Percentiles rank a stretch among this genome's conserved stretches.
These are phyloP conservation scores for Anthostomella pinea DNA, from an alignment of 2,329 filamentous ascomycete species.

Conservation along the genomic window DNA sequence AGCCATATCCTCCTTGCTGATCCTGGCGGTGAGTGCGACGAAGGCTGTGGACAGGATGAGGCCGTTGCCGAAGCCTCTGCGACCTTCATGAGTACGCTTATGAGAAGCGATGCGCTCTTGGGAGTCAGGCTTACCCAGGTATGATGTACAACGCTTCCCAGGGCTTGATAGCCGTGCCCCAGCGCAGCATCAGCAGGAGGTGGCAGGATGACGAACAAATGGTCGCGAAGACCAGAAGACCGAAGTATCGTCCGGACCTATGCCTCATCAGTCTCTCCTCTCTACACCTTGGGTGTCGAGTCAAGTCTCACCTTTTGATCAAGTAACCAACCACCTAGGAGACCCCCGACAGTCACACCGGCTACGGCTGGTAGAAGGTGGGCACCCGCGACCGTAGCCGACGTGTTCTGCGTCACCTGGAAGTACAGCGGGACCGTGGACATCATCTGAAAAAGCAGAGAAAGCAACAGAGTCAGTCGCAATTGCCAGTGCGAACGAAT, in stretches of 20 bases:
- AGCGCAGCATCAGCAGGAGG: constrained; percentile 49
- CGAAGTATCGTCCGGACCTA: constrained; percentile 58
- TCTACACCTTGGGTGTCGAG: too few species aligned
- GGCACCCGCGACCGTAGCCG: constrained; percentile 53
- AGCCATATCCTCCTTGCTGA: too few species aligned
- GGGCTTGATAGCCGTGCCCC: constrained; percentile 56
- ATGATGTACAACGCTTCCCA: constrained; percentile 57
- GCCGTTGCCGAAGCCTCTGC: too few species aligned
- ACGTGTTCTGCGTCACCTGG: constrained; percentile 55
- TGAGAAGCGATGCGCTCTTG: too few species aligned
- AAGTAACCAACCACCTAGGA: constrained; percentile 57
- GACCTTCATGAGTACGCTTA: too few species aligned
- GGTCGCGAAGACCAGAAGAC: constrained; percentile 48
- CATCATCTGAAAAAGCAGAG: too few species aligned
- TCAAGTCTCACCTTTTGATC: constrained; percentile 39
- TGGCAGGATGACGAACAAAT: constrained; percentile 49
- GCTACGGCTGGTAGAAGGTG: constrained; percentile 65
- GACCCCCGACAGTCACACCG: constrained; percentile 62
- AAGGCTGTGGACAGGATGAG: too few species aligned
- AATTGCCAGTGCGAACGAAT: too few species aligned
- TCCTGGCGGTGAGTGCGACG: too few species aligned
- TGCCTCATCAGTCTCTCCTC: background rate
- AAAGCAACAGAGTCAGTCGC: too few species aligned
- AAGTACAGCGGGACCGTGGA: constrained; percentile 67
- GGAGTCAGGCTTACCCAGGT: too few species aligned